Conservation (phyloP, 73 alveolate genomes). For the Symbiodinium pilosum region DNA sequence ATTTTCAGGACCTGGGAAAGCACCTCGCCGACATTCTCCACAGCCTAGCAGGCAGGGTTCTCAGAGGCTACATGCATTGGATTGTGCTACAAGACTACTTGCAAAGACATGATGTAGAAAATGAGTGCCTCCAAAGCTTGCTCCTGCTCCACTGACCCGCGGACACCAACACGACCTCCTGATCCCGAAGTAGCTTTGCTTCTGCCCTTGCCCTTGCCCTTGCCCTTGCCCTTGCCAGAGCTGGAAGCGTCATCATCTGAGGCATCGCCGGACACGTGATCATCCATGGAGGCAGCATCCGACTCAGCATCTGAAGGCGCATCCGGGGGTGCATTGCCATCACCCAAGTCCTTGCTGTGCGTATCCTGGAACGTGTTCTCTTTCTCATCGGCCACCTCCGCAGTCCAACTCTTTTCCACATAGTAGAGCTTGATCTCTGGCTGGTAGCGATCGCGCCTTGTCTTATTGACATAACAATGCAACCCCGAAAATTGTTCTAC, state of each 20-base stretch:
- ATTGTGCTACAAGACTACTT: too few species aligned
- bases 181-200: too few species aligned
- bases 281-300: too few species aligned
- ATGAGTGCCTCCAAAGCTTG: too few species aligned
- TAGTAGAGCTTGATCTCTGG: neutral
- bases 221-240: neutral
- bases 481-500: too few species aligned
- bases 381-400: neutral
- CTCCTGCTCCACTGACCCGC: too few species aligned
- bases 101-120: too few species aligned
- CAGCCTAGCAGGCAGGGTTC: too few species aligned
- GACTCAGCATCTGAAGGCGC: too few species aligned
- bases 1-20: neutral
- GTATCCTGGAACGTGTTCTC: neutral
- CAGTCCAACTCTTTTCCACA: neutral
- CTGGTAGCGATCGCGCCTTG: neutral
- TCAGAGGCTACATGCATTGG: too few species aligned
- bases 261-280: neutral
- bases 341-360: neutral
- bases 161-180: too few species aligned
- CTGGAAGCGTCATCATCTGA: neutral
- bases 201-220: neutral
- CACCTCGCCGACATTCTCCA: neutral
- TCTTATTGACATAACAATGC: too few species aligned
- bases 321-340: neutral